phyloP scores from a whole-genome alignment of 2,329 filamentous ascomycete species.

The Dactylonectria macrodidyma region DNA sequence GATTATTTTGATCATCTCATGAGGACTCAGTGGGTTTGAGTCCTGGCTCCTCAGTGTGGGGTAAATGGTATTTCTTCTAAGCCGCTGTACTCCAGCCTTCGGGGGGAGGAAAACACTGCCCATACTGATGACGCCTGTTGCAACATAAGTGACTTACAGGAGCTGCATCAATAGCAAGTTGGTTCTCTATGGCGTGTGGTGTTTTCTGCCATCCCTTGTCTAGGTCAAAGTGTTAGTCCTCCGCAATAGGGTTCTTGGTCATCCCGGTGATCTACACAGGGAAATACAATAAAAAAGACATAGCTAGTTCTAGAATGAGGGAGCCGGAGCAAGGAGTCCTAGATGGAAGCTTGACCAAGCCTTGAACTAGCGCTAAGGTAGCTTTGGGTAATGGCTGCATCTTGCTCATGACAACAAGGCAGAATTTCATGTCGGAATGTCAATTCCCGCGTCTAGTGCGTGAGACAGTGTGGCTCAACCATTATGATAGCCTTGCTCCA shows the following conservation, averaged over 20 bases:
- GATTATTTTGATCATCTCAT: not conserved
- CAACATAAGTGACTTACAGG: too few relatives aligned
- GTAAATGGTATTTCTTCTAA: too few relatives aligned
- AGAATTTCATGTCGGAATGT: conserved; percentile 3
- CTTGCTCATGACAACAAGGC: not conserved
- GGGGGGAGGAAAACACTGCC: too few relatives aligned
- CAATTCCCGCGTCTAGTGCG: not conserved
- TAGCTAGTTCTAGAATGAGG: not conserved
- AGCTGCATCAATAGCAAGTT: too few relatives aligned
- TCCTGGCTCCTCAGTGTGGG: too few relatives aligned
- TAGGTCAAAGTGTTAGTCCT: too few relatives aligned
- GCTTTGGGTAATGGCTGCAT: not conserved
- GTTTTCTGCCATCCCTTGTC: too few relatives aligned
- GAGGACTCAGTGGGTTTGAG: not conserved
- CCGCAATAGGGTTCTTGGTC: not conserved
- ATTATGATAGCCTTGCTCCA: not conserved
- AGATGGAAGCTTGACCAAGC: not conserved
- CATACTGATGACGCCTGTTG: too few relatives aligned
- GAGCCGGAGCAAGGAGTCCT: not conserved
- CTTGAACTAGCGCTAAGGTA: not conserved
- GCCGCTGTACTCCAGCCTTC: too few relatives aligned
- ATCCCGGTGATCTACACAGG: not conserved
- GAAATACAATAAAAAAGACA: not conserved
- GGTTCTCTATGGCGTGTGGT: too few relatives aligned
- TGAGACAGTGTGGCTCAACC: not conserved